Conservation (phyloP, 345 rosid species). For the Eutrema japonicum region DNA sequence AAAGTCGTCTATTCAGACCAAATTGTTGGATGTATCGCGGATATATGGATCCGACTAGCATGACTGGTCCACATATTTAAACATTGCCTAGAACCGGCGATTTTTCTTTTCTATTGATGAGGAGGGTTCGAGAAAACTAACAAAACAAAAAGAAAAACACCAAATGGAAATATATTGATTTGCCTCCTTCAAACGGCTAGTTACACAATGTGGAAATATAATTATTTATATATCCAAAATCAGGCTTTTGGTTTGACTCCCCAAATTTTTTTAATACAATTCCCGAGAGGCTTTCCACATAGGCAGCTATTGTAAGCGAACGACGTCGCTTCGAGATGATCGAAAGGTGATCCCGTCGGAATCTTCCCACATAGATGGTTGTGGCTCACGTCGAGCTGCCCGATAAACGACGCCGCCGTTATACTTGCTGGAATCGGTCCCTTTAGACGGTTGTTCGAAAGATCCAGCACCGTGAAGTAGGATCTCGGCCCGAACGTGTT, state of each 20-base stretch:
- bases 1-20: no score
- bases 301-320: conserved; percentile 68
- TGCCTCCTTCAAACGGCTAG: conserved; percentile 28
- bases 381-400: conserved; percentile 82
- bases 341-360: conserved; percentile 77
- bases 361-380: conserved; percentile 84
- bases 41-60: no score
- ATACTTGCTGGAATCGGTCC: conserved; percentile 67
- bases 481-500: conserved; percentile 67
- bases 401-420: conserved; percentile 58
- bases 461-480: conserved; percentile 74
- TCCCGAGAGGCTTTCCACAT: conserved; percentile 77
- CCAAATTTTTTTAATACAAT: conserved; percentile 42
- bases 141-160: not conserved
- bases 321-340: conserved; percentile 65
- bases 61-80: no score
- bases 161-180: conserved; percentile 7
- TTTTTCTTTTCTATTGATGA: no score
- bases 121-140: no score
- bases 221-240: not conserved
- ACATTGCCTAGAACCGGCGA: no score
- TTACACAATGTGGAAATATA: conserved; percentile 18
- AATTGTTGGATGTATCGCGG: no score
- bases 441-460: conserved; percentile 65
- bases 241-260: conserved; percentile 30